Conservation (phyloP, 257 asterid genomes). For the Jacaranda copaia region DNA sequence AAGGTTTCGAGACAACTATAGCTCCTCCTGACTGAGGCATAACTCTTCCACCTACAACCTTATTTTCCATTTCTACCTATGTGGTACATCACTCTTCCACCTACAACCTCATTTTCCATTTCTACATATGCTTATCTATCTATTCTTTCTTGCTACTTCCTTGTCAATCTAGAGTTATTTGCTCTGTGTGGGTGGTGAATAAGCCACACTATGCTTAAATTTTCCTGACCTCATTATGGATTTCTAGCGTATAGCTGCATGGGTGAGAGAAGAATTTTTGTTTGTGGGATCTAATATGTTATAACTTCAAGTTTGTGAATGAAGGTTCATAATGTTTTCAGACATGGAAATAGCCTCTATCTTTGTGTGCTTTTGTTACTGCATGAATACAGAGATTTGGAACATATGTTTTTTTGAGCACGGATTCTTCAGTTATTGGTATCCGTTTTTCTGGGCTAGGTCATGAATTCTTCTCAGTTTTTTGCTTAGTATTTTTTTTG, state of each 20-base stretch:
- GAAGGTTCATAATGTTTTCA: not conserved
- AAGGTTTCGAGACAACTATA: no score
- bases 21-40: no score
- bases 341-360: not conserved
- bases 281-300: not conserved
- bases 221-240: not conserved
- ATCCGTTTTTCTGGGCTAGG: not conserved
- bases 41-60: no score
- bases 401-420: not conserved
- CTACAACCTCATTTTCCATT: no score
- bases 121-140: no score
- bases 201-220: not conserved
- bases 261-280: not conserved
- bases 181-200: not conserved
- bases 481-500: not conserved
- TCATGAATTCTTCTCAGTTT: not conserved
- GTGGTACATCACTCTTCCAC: no score
- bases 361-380: not conserved
- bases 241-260: not conserved
- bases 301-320: slow-evolving; percentile 1
- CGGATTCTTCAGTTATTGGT: not conserved
- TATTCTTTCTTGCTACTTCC: not conserved
- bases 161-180: not conserved
- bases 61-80: no score
- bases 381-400: not conserved